Evolutionary conservation across 176 grass and related monocot species (phyloP), one percentile per base, ranked within the genome.

Genomic region (Triticum urartu): DNA sequence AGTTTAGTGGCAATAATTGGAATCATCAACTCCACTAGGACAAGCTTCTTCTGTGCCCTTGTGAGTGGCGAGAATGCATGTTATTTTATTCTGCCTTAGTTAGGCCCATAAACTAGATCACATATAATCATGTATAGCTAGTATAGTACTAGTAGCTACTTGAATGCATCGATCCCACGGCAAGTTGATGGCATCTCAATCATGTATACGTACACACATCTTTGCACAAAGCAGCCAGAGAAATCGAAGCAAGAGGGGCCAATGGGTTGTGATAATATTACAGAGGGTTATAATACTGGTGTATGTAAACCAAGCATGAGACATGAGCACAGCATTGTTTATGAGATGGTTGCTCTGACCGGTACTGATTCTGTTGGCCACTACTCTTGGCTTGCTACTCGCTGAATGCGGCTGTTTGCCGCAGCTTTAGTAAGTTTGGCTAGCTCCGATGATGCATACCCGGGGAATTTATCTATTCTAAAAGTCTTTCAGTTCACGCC

Each of bases 351-450:
- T 60, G 58, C 43, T 84, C 14, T 73, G 56, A 83, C 74, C 58
- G 73, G 74, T 70, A 87, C 45, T 84, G 59, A 84, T 91, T 91
- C 80, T 80, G 67, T 26, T 87, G 66, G 59, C 79, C 79, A 86
- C 48, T 43, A 45, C 20, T 50, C 13, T 50, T 1, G 13, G 4
- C 13, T 50, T 15, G 11, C 43, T 17, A 52, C 21, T 28, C 14
- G 42, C 39, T 15, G 48, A 87, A 81, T 69, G 81, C 61, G 81
- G 85, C 81, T 66, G 66, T 79, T 86, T 79, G 75, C 85, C 59
- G 59, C 76, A n/a, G 22, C 66, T 70, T 75, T 75, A 58, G 2
- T 71, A 58, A 6, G 5, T 52, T 52, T 52, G 48, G 48, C 48
- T 50, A 52, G 72, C 34, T 28, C 24, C 9, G 79, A 87, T 66